Base-by-base conservation (phyloP, 495 filamentous ascomycete species). In the Penicillium verhagenii region DNA sequence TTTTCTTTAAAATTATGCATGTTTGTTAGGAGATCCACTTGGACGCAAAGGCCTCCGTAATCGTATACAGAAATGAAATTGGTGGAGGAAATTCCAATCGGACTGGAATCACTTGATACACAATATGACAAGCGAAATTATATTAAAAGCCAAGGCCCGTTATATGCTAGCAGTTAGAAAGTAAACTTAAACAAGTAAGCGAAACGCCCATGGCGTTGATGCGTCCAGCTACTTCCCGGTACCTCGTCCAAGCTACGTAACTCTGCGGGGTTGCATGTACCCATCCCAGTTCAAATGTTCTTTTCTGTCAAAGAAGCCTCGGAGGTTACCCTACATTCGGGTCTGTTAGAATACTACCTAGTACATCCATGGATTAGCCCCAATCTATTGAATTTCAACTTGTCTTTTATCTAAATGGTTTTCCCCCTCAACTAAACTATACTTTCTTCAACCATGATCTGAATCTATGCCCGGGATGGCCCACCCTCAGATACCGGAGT, bases 251-350 rank as follows among this genome's bases (percentile, higher is more conserved):
- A 33, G 20, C 11, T 47, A 54, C 50, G 46, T 57, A 16, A 47
- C 6, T 16, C 21, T 2, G 52, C 18, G 52, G 52, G 52, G 50
- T 38, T 49, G 33, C 52, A 23, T 21, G 48, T 53, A 45, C 50
- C 58, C 29, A 38, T 24, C 28, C 53, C 14, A 48, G 44, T 14
- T 3, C 45, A 18, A n/a, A 21, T 49, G 10, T 10, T 26, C 24
- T 25, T 21, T 26, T 37, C 28, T n/a, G n/a, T n/a, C n/a, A n/a
- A n/a, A n/a, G 44, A 19, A 52, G 14, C 24, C 57, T 48, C 52
- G 52, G 26, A 28, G 26, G 26, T 11, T 35, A 13, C 11, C 5
- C 11, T 11, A 35, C 31, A n/a, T 14, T n/a, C n/a, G n/a, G n/a
- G n/a, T n/a, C n/a, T n/a, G n/a, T n/a, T n/a, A 6, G 16, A 35